Evolutionary conservation across 2,329 filamentous ascomycete genomes (phyloP), one percentile per base, ranked within the genome.

Genomic region (Microdochium paspali): DNA sequence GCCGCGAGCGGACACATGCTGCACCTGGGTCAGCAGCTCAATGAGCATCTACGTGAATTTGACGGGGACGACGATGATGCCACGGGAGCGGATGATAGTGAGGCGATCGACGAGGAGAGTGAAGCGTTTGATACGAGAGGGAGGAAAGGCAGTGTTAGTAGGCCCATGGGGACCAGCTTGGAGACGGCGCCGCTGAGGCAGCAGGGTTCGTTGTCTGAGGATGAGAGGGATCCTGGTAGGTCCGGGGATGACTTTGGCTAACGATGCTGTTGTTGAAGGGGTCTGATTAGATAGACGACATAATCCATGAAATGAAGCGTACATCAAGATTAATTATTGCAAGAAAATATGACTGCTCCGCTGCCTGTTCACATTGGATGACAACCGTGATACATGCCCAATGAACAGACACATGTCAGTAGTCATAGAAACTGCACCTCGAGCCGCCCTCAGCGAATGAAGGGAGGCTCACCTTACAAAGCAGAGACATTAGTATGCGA

Each of bases 51-150:
- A 39, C 63, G 70, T 26, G 54, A 57, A 21, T 58, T 56, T 13
- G 58, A 60, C 70, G 47, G 35, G 10, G 40, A 31, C 4, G 44
- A 44, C 12, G 50, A 31, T 46, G 42, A 26, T 18, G 49, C 47
- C n/a, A 40, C 35, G 35, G 35, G 35, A 21, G 35, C 35, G 12
- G 53, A 55, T 26, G 49, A 52, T 15, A 49, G 50, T 32, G 60
- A 58, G 12, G 49, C 54, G 10, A 61, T 52, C 24, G 58, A 54
- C 4, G 61, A 62, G 9, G 59, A 62, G n/a, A 61, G 74, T 53
- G 78, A 83, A 59, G 72, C 76, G 20, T 65, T 84, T 21, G 74
- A 77, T 44, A 68, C 73, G 24, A 68, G 67, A 47, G 73, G 77
- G 3, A 65, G 76, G 55, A 71, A 80, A 49, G 70, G 72, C 49